A percentile compares a stretch with the other conserved stretches of the same genome.
Evolutionary conservation across 257 asterid species (phyloP).

Genomic region (Nicotiana knightiana): DNA sequence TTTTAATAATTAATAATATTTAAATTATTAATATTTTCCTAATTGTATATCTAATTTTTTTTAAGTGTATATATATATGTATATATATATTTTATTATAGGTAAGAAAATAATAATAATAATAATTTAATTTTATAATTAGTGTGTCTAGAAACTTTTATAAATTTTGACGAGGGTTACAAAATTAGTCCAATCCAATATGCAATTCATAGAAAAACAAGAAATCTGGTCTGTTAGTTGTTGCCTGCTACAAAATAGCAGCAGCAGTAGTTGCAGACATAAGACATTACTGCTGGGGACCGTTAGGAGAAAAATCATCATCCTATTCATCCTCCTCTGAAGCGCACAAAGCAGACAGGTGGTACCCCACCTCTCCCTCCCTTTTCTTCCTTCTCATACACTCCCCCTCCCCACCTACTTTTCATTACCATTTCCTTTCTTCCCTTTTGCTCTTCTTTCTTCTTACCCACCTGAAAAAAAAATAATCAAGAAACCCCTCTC

Average conservation of each 20-base stretch:
- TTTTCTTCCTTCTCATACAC: constrained; percentile 8
- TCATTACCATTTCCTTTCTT: too few species aligned
- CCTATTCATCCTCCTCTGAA: constrained; percentile 31
- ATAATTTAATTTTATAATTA: too few species aligned
- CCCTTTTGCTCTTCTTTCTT: too few species aligned
- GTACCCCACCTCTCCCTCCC: constrained; percentile 25
- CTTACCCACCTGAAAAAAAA: background rate
- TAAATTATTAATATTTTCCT: too few species aligned
- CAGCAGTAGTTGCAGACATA: background rate
- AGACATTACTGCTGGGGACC: constrained; percentile 21
- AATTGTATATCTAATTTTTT: too few species aligned
- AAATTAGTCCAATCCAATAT: background rate
- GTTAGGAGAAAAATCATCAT: constrained; percentile 41
- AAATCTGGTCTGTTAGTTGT: background rate
- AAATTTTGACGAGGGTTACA: too few species aligned
- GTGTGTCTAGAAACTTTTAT: too few species aligned
- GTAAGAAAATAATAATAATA: too few species aligned
- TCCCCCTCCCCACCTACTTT: constrained; percentile 14
- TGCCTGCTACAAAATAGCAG: constrained; percentile 2
- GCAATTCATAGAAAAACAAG: background rate
- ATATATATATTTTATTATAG: too few species aligned
- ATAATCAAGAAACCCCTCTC: background rate
- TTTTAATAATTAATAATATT: too few species aligned
- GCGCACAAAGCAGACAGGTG: constrained; percentile 64
- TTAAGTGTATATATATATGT: too few species aligned